Conservation (phyloP, 2,329 filamentous ascomycete species). For the Coniochaeta hoffmannii region DNA sequence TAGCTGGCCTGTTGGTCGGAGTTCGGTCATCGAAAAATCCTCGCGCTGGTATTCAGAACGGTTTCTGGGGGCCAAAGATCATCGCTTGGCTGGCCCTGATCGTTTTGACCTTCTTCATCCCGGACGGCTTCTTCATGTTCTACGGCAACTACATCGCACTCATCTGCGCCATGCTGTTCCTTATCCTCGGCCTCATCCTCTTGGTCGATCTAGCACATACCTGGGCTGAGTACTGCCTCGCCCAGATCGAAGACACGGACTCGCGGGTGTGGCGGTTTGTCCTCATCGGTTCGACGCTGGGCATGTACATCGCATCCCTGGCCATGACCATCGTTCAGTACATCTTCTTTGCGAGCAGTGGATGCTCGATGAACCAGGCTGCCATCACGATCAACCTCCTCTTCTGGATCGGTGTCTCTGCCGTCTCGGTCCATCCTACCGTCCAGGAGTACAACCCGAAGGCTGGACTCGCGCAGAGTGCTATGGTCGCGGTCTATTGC, state of each 20-base stretch:
- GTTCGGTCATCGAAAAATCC: constrained; percentile 82
- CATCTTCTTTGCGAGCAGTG: constrained; percentile 78
- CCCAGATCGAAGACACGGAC: constrained; percentile 85
- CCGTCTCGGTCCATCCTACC: constrained; percentile 79
- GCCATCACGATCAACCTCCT: constrained; percentile 92
- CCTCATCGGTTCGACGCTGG: constrained; percentile 83
- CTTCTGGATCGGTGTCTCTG: constrained; percentile 71
- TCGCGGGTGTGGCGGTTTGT: constrained; percentile 78
- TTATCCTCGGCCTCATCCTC: constrained; percentile 84
- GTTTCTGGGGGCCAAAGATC: constrained; percentile 98
- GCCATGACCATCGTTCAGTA: constrained; percentile 97
- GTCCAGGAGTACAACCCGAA: constrained; percentile 90
- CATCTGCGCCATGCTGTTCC: constrained; percentile 82
- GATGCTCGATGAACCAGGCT: constrained; percentile 93
- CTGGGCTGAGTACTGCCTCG: constrained; percentile 94
- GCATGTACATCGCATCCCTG: constrained; percentile 87
- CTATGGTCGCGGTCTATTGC: constrained; percentile 96
- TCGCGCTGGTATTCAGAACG: constrained; percentile 85
- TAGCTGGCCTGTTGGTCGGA: constrained; percentile 78
- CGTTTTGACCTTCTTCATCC: constrained; percentile 90
- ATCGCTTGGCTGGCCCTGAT: constrained; percentile 82
- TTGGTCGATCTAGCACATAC: constrained; percentile 92
- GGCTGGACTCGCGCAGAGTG: constrained; percentile 91
- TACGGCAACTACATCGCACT: constrained; percentile 95
- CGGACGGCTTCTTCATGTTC: constrained; percentile 87